Conservation (phyloP, 179 eudicot species). For the Gypsophila paniculata region DNA sequence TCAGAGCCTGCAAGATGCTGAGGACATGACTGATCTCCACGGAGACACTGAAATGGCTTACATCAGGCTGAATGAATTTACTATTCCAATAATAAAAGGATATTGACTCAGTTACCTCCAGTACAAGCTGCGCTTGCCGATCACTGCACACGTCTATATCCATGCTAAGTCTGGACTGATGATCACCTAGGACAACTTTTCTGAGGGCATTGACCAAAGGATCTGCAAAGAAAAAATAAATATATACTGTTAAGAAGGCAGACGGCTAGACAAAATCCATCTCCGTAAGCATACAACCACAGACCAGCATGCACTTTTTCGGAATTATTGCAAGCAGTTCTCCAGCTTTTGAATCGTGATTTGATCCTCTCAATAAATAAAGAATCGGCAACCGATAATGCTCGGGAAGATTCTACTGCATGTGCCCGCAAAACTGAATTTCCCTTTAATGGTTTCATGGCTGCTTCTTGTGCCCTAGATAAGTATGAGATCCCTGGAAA, state of each 20-base stretch:
- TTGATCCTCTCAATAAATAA: constrained; percentile 64
- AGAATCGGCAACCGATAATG: constrained; percentile 68
- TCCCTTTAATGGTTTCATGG: constrained; percentile 41
- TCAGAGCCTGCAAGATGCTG: constrained; percentile 47
- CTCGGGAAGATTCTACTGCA: constrained; percentile 33
- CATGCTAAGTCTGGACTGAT: constrained; percentile 79
- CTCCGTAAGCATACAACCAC: constrained; percentile 19
- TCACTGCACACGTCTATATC: constrained; percentile 85
- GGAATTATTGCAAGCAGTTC: constrained; percentile 49
- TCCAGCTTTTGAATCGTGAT: constrained; percentile 65
- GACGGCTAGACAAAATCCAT: constrained; percentile 13
- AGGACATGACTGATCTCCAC: constrained; percentile 13
- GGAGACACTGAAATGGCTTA: background rate
- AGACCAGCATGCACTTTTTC: constrained; percentile 48
- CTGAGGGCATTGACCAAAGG: constrained; percentile 61
- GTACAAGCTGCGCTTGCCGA: constrained; percentile 78
- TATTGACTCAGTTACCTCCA: constrained; percentile 46
- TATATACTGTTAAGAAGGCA: constrained; percentile 23
- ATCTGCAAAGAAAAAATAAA: constrained; percentile 45
- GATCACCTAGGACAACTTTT: constrained; percentile 59
- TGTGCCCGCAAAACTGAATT: constrained; percentile 35
- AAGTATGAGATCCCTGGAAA: constrained; percentile 81
- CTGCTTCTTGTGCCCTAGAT: constrained; percentile 81
- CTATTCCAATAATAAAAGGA: background rate
- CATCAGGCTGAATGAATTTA: background rate